These are phyloP conservation scores for Begonia fuchsioides DNA, from an alignment of 306 rosid genomes.

Conservation along the genomic window DNA sequence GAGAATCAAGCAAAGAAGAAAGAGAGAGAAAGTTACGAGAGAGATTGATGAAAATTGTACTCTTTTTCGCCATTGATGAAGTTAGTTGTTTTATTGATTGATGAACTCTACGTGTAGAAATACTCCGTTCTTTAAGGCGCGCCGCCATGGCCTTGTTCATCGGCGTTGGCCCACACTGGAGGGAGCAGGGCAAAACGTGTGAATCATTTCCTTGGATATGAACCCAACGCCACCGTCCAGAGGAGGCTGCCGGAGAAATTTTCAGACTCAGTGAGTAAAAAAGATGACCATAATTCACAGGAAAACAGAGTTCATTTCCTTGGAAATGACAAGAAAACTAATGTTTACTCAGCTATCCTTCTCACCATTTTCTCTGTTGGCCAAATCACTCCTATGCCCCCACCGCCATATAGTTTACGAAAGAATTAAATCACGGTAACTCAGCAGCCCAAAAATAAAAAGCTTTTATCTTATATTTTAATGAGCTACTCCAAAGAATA, in stretches of 20 bases:
- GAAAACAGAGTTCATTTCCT: constrained; percentile 16
- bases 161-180: constrained; percentile 45
- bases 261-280: not conserved
- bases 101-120: too few relatives aligned
- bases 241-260: constrained; percentile 27
- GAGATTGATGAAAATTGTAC: not conserved
- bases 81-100: too few relatives aligned
- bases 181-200: constrained; percentile 30
- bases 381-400: too few relatives aligned
- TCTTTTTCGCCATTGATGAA: not conserved
- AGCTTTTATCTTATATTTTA: too few relatives aligned
- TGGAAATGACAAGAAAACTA: constrained; percentile 8
- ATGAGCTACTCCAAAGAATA: too few relatives aligned
- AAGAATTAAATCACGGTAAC: too few relatives aligned
- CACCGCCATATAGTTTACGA: too few relatives aligned
- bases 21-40: too few relatives aligned
- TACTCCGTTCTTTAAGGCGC: constrained; percentile 21
- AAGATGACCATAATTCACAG: not conserved
- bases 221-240: constrained; percentile 45
- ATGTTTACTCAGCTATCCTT: too few relatives aligned
- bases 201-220: constrained; percentile 33
- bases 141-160: constrained; percentile 47
- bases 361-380: too few relatives aligned
- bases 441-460: too few relatives aligned
- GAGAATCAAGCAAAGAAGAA: too few relatives aligned